Percentiles rank a stretch among this genome's conserved stretches.
Conservation (phyloP, 805 yeast genomes). For the Candida parachauliodes region DNA sequence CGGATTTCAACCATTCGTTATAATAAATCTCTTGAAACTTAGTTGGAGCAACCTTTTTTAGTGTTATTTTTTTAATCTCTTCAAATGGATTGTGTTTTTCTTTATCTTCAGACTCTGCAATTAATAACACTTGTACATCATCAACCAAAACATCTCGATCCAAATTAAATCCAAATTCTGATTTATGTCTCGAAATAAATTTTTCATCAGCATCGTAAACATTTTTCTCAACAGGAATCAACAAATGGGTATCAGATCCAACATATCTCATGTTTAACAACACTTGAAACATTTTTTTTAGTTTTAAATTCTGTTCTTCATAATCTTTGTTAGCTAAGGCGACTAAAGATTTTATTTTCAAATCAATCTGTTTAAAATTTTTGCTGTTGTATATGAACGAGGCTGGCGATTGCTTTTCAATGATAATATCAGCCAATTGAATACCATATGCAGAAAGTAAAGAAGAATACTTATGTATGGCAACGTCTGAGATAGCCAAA, state of each 20-base stretch:
- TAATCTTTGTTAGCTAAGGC: conserved; percentile 37
- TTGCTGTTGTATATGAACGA: conserved; percentile 21
- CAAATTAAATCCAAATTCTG: conserved; percentile 36
- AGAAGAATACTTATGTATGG: conserved; percentile 33
- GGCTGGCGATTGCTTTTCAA: conserved; percentile 34
- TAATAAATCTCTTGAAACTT: conserved; percentile 21
- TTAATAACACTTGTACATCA: conserved; percentile 43
- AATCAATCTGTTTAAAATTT: conserved; percentile 35
- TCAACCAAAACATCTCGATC: conserved; percentile 35
- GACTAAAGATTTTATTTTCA: conserved; percentile 44
- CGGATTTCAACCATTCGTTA: conserved; percentile 27
- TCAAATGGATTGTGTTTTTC: conserved; percentile 51
- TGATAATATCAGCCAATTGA: conserved; percentile 30
- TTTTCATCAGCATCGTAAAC: conserved; percentile 19
- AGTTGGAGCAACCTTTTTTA: conserved; percentile 1
- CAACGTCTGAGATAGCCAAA: conserved; percentile 24
- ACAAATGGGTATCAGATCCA: conserved; percentile 86
- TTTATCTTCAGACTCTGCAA: conserved; percentile 54
- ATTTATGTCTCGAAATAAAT: conserved; percentile 27
- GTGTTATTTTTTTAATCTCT: conserved; percentile 17
- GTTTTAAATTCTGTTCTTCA: conserved; percentile 47
- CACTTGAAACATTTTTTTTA: conserved; percentile 52
- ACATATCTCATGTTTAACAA: conserved; percentile 75
- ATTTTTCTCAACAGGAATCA: conserved; percentile 46
- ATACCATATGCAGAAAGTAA: conserved; percentile 34